phyloP scores from a whole-genome alignment of 345 rosid species.

The Pelargonium nanum region DNA sequence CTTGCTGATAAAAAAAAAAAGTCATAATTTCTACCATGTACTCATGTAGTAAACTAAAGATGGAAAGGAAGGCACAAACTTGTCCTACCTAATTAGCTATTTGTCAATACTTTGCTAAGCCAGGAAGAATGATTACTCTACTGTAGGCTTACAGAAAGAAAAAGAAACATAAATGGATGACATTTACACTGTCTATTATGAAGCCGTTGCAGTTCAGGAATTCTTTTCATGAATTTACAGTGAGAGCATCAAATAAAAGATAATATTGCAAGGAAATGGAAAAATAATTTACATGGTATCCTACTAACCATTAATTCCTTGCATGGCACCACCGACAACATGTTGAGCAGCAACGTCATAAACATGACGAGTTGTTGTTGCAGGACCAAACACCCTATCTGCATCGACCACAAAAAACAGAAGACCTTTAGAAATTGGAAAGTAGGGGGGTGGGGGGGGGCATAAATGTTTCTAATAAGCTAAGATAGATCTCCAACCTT shows the following conservation, averaged over 20 bases:
- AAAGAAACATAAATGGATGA: not conserved
- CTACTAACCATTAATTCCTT: constrained; percentile 65
- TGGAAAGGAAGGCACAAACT: too few species aligned
- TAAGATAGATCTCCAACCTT: too few species aligned
- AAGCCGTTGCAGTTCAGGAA: not conserved
- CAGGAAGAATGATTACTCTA: too few species aligned
- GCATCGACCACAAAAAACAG: constrained; percentile 1
- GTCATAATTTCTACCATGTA: too few species aligned
- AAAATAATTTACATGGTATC: not conserved
- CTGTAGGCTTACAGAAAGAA: too few species aligned
- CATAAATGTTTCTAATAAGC: too few species aligned
- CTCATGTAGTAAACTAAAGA: too few species aligned
- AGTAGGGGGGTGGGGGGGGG: too few species aligned
- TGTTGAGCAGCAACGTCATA: constrained; percentile 80
- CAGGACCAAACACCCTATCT: constrained; percentile 85
- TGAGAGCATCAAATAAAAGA: too few species aligned
- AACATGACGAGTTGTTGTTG: constrained; percentile 79
- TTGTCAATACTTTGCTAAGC: too few species aligned
- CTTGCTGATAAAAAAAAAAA: too few species aligned
- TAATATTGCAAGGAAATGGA: not conserved
- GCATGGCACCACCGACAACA: constrained; percentile 71
- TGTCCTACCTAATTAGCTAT: too few species aligned
- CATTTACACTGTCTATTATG: not conserved
- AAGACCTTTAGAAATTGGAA: not conserved
- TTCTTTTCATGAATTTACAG: not conserved